These are phyloP conservation scores for Leptomonas pyrrhocoris DNA, from an alignment of 208 protist genomes.

Conservation along the genomic window DNA sequence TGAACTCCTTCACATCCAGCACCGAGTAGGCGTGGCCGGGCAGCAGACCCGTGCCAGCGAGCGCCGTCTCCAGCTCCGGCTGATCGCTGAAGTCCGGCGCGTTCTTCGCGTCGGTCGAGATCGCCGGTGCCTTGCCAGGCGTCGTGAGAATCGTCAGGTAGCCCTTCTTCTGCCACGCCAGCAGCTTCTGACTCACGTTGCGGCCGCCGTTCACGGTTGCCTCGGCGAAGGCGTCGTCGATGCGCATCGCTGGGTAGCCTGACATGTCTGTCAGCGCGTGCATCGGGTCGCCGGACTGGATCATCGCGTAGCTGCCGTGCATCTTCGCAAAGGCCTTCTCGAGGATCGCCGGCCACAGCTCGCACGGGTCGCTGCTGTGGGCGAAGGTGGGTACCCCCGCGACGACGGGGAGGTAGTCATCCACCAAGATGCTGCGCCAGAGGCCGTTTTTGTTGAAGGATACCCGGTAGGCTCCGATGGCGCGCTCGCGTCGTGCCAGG, in stretches of 20 bases:
- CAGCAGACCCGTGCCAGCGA: conserved; percentile 64
- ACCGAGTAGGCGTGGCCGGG: conserved; percentile 85
- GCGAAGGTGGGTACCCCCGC: conserved; percentile 55
- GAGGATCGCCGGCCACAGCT: conserved; percentile 88
- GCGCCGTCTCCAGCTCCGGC: conserved; percentile 46
- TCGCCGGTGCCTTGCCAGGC: conserved; percentile 73
- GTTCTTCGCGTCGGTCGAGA: conserved; percentile 46
- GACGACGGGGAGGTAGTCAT: conserved; percentile 85
- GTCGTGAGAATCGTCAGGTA: conserved; percentile 79
- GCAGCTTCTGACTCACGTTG: conserved; percentile 48
- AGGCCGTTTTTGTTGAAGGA: conserved; percentile 90
- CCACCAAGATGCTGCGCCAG: conserved; percentile 86
- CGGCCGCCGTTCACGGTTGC: conserved; percentile 32
- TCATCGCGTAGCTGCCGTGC: conserved; percentile 79
- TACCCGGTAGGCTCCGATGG: conserved; percentile 83
- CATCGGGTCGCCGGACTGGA: conserved; percentile 86
- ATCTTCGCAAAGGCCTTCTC: conserved; percentile 94
- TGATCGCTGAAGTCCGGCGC: conserved; percentile 57
- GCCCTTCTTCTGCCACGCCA: conserved; percentile 40
- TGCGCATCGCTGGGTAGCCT: conserved; percentile 71
- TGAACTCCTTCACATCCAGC: conserved; percentile 46
- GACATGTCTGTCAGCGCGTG: conserved; percentile 88
- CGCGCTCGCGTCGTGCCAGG: conserved; percentile 51
- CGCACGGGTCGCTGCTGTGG: conserved; percentile 67
- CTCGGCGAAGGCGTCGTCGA: conserved; percentile 68